A percentile compares a stretch with the other conserved stretches of the same genome.
phyloP scores from a whole-genome alignment of 1,284 basidiomycete genomes.

The Rhodotorula glutinis region DNA sequence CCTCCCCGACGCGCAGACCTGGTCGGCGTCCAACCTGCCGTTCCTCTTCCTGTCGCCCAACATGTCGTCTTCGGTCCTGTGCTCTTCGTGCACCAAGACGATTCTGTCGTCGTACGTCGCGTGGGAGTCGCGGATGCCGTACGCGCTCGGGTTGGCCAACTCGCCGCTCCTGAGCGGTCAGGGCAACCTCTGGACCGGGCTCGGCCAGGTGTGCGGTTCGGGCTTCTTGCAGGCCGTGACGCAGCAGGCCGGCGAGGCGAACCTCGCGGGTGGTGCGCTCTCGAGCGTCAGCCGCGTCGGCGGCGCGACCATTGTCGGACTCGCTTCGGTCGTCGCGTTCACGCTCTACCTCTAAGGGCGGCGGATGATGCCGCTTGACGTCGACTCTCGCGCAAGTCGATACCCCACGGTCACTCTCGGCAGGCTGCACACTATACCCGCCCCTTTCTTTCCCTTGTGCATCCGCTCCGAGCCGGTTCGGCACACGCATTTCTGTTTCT shows the following conservation, averaged over 20 bases:
- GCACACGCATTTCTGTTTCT: background rate
- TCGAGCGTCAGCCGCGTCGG: background rate
- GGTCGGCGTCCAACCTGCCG: conserved; percentile 61
- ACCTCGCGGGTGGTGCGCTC: conserved; percentile 21
- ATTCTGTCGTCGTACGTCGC: conserved; percentile 69
- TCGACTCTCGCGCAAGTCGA: too few species aligned
- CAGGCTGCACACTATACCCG: background rate
- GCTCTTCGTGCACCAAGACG: conserved; percentile 73
- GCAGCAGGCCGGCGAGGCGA: conserved; percentile 35
- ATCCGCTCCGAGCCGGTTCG: too few species aligned
- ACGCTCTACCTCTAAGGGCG: background rate
- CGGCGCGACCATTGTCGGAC: background rate
- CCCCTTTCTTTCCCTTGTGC: background rate
- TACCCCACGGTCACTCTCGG: too few species aligned
- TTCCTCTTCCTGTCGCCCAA: conserved; percentile 71
- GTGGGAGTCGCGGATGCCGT: conserved; percentile 67
- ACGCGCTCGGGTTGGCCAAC: conserved; percentile 65
- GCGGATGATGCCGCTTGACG: background rate
- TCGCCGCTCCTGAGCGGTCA: conserved; percentile 68
- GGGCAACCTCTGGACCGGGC: conserved; percentile 60
- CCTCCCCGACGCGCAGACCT: conserved; percentile 66
- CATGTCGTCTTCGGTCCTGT: conserved; percentile 59
- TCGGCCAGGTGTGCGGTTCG: conserved; percentile 54
- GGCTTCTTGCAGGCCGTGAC: conserved; percentile 38
- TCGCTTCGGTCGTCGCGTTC: background rate